Conservation (phyloP, 306 rosid species). For the Trifolium dubium region DNA sequence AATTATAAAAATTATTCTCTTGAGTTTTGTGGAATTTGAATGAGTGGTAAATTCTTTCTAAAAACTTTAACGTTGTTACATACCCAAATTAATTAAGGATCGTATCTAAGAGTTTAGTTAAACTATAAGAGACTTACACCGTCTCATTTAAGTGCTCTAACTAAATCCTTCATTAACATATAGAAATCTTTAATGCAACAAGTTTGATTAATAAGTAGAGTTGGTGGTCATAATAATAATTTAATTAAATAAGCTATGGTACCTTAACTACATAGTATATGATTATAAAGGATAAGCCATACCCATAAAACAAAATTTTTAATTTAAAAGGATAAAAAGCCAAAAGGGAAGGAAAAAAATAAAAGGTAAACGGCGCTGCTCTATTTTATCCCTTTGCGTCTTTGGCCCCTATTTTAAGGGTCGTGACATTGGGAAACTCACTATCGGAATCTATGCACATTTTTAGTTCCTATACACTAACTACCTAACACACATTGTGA, state of each 20-base stretch:
- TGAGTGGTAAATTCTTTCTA: too few species aligned
- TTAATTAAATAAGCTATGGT: conserved; percentile 15
- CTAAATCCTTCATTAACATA: conserved; percentile 31
- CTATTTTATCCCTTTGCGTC: background rate
- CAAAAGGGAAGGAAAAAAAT: conserved; percentile 41
- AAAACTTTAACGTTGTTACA: too few species aligned
- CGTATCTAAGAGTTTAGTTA: too few species aligned
- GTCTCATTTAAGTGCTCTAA: background rate
- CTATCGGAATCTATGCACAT: conserved; percentile 62
- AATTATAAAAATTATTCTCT: too few species aligned
- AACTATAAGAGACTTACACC: too few species aligned
- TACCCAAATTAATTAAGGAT: too few species aligned
- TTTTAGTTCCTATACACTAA: conserved; percentile 51
- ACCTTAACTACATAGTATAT: conserved; percentile 12
- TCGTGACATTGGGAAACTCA: conserved; percentile 63
- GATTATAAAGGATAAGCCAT: conserved; percentile 32
- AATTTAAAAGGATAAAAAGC: conserved; percentile 51
- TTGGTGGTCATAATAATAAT: conserved; percentile 36
- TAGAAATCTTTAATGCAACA: conserved; percentile 3
- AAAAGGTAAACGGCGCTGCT: conserved; percentile 66
- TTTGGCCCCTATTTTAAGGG: conserved; percentile 64
- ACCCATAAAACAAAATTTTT: conserved; percentile 28
- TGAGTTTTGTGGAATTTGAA: too few species aligned
- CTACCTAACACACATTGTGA: conserved; percentile 32
- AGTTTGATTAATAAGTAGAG: conserved; percentile 29